Evolutionary conservation across 2,329 filamentous ascomycete species (phyloP), one percentile per base, ranked within the genome.

Genomic region (Metarhizium anisopliae): DNA sequence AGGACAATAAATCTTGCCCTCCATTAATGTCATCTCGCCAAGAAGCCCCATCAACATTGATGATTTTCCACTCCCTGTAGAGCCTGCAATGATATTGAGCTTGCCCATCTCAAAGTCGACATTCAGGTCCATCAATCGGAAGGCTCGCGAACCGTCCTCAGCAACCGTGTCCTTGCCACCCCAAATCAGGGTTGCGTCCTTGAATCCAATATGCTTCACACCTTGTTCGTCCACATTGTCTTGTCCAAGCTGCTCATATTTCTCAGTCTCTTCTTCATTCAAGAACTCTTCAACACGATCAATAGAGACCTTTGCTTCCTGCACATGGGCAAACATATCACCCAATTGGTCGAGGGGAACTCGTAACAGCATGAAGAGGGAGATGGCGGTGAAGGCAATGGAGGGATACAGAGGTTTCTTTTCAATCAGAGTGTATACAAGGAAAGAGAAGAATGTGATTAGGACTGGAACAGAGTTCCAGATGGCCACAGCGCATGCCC

Each of bases 281-380:
- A 99, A 72, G 65, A 96, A 99, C 63, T 95, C 89, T 67, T 99
- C 93, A 7, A 99, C 90, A 77, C 94, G 92, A 66, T 96, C 92
- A 53, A 99, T 85, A 0, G 94, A 99, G 20, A 99, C 93, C 74
- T 95, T 95, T 29, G 92, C 90, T 72, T 99, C 94, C 73, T 96
- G 91, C 4, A 99, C 92, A 72, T 97, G 94, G 11, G 94, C 94
- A 66, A 97, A 87, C 94, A 99, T 99, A 71, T 99, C 94, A 52
- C 94, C 94, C 54, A 99, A 80, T 72, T 97, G 93, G 69, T 99
- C 94, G 50, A 99, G 77, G 4, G 94, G 94, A 54, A 96, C 89
- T 51, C 94, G 86, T 14, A 99, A 84, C 45, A 99, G 84, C 68
- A 92, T 92, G 70, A 99, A 99, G 60, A 99, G 85, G 0, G 94